phyloP scores from a whole-genome alignment of 139 green algal species.

The Coelastrella sp. region DNA sequence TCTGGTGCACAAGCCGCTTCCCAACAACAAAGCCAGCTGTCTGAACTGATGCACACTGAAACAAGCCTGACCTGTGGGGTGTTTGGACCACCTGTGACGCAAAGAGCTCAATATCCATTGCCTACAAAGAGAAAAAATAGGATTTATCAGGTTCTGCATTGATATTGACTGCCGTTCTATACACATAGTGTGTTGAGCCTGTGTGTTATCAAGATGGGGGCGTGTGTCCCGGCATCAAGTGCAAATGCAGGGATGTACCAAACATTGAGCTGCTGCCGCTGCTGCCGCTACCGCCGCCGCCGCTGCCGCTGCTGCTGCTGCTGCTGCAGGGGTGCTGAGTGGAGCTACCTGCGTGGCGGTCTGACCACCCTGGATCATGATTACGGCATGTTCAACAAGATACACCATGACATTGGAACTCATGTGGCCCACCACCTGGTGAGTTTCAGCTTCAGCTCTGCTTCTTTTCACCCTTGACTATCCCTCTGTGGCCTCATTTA shows the following conservation, averaged over 20 bases:
- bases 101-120: no score
- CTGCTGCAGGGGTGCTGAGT: slow-evolving; percentile 86
- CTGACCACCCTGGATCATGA: slow-evolving; percentile 95
- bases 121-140: no score
- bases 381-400: slow-evolving; percentile 97
- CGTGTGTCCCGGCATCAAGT: not conserved
- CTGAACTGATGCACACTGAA: no score
- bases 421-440: slow-evolving; percentile 87
- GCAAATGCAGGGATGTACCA: slow-evolving; percentile 60
- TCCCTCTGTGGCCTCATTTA: no score
- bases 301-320: not conserved
- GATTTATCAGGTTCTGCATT: no score
- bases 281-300: not conserved
- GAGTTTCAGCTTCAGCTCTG: not conserved
- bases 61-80: not conserved
- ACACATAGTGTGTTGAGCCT: not conserved
- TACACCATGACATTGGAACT: slow-evolving; percentile 97
- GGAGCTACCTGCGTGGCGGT: slow-evolving; percentile 94
- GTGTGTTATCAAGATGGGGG: not conserved
- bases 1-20: no score
- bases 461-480: no score
- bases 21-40: no score
- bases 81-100: not conserved
- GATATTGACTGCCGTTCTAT: not conserved
- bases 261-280: not conserved